Evolutionary conservation across 75 land plant genomes (phyloP), one percentile per base, ranked within the genome.

Genomic region (Sequoiadendron giganteum): DNA sequence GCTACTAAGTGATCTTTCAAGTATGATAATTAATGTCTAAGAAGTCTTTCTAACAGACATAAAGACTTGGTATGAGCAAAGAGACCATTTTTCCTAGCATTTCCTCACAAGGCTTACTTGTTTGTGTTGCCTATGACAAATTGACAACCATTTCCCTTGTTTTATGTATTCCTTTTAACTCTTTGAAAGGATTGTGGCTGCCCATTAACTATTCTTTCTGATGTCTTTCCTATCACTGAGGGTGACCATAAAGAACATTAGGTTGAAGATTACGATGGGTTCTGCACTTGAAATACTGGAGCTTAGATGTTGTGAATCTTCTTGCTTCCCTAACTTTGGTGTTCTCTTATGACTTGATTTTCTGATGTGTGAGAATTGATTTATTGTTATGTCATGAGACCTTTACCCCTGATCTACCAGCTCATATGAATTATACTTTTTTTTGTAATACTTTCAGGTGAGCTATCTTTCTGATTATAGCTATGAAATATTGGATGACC

Each of bases 401-500:
- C 16, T 82, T 47, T 82, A 28, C 43, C 30, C 48, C 3, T 47
- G 45, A 43, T 32, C 43, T 82, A 49, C 43, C 48, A 47, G 52
- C 30, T 45, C 47, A 82, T 82, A 82, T n/a, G 54, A 47, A 47
- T 82, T 28, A 47, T 82, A n/a, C 32, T 7, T 56, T 15, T 85
- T 45, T 19, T 15, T 18, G 5, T 49, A 15, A 39, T 21, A 14
- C 78, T 70, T 88, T 91, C 89, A 96, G 97, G 88, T 96, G 82
- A 96, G 94, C 86, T 95, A 96, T 88, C 87, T 94, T 86, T 91
- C 86, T 76, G 96, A 94, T 84, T 78, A 87, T 88, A 92, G 91
- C 88, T 86, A 94, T 77, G 98, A 96, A 89, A 89, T 96, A 78
- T 87, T 94, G 82, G 98, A 96, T 89, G 98, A 96, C 86, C 97